Percentiles rank a stretch among this genome's conserved stretches.
Evolutionary conservation across 2,329 filamentous ascomycete genomes (phyloP).

Genomic region (Colletotrichum abscissum): DNA sequence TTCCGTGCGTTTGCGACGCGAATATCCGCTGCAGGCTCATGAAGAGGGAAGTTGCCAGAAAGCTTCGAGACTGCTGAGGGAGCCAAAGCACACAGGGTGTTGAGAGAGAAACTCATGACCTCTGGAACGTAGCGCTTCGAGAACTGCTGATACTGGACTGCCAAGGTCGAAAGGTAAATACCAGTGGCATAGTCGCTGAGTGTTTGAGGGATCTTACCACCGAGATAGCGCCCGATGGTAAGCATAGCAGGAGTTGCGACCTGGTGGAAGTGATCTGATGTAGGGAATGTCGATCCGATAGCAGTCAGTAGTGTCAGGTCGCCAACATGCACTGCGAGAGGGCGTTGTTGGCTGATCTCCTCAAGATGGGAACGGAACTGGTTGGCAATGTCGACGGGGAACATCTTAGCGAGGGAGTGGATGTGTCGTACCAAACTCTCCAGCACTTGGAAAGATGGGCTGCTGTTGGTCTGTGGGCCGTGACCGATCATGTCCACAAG

Average conservation of each 20-base stretch:
- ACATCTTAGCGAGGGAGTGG: slow-evolving; percentile 91
- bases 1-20: slow-evolving; percentile 60
- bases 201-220: slow-evolving; percentile 75
- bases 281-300: slow-evolving; percentile 87
- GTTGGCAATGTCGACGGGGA: slow-evolving; percentile 80
- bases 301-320: slow-evolving; percentile 88
- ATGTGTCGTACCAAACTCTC: slow-evolving; percentile 89
- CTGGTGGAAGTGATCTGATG: slow-evolving; percentile 96
- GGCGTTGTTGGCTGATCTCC: slow-evolving; percentile 60
- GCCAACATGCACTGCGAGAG: slow-evolving; percentile 68
- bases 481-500: slow-evolving; percentile 71
- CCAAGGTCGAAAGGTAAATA: slow-evolving; percentile 81
- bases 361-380: slow-evolving; percentile 81
- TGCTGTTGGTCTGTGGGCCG: slow-evolving; percentile 48
- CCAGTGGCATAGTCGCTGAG: slow-evolving; percentile 78
- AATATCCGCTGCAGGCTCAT: slow-evolving; percentile 63
- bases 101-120: slow-evolving; percentile 82
- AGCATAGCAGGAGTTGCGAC: slow-evolving; percentile 92
- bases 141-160: slow-evolving; percentile 83
- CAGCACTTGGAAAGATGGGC: slow-evolving; percentile 72
- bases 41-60: slow-evolving; percentile 70
- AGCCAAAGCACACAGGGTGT: slow-evolving; percentile 77
- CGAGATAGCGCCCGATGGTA: slow-evolving; percentile 85
- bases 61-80: slow-evolving; percentile 60
- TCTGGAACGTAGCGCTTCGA: slow-evolving; percentile 93